phyloP scores from a whole-genome alignment of 352 stramenopile genomes.

The Pythium diclinum region DNA sequence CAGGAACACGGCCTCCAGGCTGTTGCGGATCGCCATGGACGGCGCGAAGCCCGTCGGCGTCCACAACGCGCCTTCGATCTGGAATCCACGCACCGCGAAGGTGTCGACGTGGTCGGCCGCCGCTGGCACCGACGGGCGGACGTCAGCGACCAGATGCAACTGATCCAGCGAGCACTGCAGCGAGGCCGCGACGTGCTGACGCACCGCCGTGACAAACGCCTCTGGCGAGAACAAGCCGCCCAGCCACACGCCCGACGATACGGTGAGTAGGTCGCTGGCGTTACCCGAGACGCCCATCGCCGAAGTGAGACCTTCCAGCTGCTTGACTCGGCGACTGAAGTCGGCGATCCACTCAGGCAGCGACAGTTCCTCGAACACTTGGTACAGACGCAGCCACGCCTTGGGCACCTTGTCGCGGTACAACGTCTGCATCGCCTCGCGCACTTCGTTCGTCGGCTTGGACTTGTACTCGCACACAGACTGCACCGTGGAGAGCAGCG shows the following conservation, averaged over 20 bases:
- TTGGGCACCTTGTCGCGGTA: conserved; percentile 64
- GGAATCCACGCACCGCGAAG: conserved; percentile 68
- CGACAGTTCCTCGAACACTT: conserved; percentile 48
- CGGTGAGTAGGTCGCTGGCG: conserved; percentile 37
- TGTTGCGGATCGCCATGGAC: conserved; percentile 77
- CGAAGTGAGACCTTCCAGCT: conserved; percentile 42
- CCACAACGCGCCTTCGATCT: conserved; percentile 85
- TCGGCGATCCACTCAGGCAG: conserved; percentile 84
- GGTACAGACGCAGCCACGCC: conserved; percentile 61
- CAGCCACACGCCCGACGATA: conserved; percentile 73
- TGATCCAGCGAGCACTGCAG: conserved; percentile 87
- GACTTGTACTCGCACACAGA: conserved; percentile 76
- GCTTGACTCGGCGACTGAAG: conserved; percentile 72
- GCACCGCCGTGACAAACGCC: conserved; percentile 89
- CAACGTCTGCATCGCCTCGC: conserved; percentile 74
- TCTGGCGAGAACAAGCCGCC: conserved; percentile 92
- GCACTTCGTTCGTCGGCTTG: conserved; percentile 88
- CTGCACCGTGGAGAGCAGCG: conserved; percentile 67
- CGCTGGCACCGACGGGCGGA: conserved; percentile 27
- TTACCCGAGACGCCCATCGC: conserved; percentile 33
- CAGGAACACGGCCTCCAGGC: conserved; percentile 62
- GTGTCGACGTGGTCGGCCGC: conserved; percentile 30
- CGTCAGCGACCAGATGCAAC: conserved; percentile 74
- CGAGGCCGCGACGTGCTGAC: conserved; percentile 83
- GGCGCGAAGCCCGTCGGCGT: conserved; percentile 57